A percentile compares a stretch with the other conserved stretches of the same genome.
Evolutionary conservation across 2,329 filamentous ascomycete species (phyloP).

Genomic region (Juglanconis sp.): DNA sequence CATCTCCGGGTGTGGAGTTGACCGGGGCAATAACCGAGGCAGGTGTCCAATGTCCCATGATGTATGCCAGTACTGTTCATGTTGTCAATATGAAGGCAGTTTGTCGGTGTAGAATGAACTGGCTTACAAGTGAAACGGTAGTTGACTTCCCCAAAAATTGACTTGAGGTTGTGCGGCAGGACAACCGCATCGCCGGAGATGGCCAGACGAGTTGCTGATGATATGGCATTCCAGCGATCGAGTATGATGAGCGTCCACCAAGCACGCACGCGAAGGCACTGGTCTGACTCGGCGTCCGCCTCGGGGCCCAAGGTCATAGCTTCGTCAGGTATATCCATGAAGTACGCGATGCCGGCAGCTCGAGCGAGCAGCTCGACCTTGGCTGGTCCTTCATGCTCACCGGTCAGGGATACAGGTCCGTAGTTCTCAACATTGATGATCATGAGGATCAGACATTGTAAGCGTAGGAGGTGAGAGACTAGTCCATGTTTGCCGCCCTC

Average conservation of each 20-base stretch:
- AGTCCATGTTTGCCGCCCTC: conserved; percentile 34
- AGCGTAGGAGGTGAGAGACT: conserved; percentile 52
- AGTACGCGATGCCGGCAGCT: conserved; percentile 64
- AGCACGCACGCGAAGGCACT: conserved; percentile 59
- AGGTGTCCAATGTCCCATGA: conserved; percentile 18
- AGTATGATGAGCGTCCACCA: conserved; percentile 73
- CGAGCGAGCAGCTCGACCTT: conserved; percentile 58
- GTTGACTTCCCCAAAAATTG: conserved; percentile 58
- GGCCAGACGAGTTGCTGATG: conserved; percentile 58
- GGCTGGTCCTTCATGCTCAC: conserved; percentile 42
- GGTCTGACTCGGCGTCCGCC: conserved; percentile 56
- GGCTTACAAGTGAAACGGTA: conserved; percentile 62
- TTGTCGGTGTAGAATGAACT: background rate
- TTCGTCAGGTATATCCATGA: conserved; percentile 47
- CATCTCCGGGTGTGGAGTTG: conserved; percentile 38
- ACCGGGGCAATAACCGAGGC: conserved; percentile 35
- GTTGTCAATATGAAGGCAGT: conserved; percentile 11
- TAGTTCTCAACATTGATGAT: conserved; percentile 63
- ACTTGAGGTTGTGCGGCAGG: conserved; percentile 55
- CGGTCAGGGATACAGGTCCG: conserved; percentile 38
- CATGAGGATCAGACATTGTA: conserved; percentile 65
- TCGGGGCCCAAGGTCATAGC: conserved; percentile 38
- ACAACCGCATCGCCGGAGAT: conserved; percentile 62
- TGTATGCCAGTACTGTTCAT: conserved; percentile 15
- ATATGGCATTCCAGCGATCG: conserved; percentile 71